Conservation (phyloP, 2,329 filamentous ascomycete species). For the Sclerotinia borealis region DNA sequence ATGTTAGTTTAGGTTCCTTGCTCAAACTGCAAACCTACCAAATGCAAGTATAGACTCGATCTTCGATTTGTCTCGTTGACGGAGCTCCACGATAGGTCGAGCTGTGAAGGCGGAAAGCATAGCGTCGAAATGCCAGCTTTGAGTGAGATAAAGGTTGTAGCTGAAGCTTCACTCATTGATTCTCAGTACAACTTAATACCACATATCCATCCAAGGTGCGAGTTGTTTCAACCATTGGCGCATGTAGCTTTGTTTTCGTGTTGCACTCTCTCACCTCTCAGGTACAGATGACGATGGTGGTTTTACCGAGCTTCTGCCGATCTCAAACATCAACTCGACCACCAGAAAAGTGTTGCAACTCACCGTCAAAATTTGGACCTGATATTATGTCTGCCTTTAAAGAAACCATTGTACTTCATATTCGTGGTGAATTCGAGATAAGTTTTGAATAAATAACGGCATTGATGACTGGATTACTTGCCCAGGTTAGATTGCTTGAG, state of each 20-base stretch:
- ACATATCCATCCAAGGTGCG: not conserved
- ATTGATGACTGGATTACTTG: no score
- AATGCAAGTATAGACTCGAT: constrained; percentile 94
- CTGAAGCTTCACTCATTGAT: constrained; percentile 4
- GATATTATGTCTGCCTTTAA: not conserved
- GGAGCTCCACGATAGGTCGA: constrained; percentile 94
- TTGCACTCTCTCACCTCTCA: constrained; percentile 2
- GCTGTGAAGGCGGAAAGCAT: constrained; percentile 99
- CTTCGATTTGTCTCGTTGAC: constrained; percentile 89
- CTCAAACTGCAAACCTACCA: constrained; percentile 44
- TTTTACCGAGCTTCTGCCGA: constrained; percentile 8
- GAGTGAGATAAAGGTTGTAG: constrained; percentile 2
- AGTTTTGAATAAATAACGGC: no score
- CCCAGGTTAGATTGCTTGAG: not conserved
- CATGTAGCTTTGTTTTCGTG: constrained; percentile 16
- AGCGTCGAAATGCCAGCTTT: constrained; percentile 34
- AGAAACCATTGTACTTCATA: no score
- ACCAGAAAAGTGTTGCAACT: not conserved
- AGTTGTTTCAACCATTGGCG: constrained; percentile 17
- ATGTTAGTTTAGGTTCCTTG: constrained; percentile 16
- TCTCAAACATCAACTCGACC: not conserved
- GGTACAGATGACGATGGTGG: constrained; percentile 6
- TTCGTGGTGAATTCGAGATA: not conserved
- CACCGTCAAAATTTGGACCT: not conserved
- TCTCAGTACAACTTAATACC: not conserved